phyloP scores from a whole-genome alignment of 305 asterid genomes.

The Solanum chacoense region DNA sequence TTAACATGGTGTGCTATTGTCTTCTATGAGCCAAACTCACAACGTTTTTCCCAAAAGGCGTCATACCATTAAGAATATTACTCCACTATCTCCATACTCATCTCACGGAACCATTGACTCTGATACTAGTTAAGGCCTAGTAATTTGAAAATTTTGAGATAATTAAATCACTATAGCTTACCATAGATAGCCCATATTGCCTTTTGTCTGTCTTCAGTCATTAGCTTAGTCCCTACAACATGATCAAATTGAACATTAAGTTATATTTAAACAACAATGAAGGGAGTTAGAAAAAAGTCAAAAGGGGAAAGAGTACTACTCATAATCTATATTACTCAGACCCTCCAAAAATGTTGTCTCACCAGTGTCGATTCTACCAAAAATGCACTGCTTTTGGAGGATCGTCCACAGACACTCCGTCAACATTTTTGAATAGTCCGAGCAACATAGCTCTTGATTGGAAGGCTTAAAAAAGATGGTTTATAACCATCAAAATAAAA shows the following conservation, averaged over 20 bases:
- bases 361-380: background rate
- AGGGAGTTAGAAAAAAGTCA: background rate
- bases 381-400: background rate
- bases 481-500: background rate
- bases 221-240: constrained; percentile 57
- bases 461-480: background rate
- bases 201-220: constrained; percentile 61
- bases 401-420: background rate
- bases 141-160: background rate
- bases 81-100: background rate
- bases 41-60: background rate
- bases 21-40: too few relatives aligned
- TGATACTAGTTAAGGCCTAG: background rate
- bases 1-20: too few relatives aligned
- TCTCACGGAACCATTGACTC: background rate
- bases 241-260: background rate
- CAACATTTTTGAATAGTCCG: background rate
- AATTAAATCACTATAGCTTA: background rate
- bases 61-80: background rate
- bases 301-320: background rate
- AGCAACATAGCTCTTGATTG: background rate
- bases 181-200: constrained; percentile 95
- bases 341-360: background rate
- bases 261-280: background rate
- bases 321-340: background rate